Evolutionary conservation across 2,329 filamentous ascomycete species (phyloP).

Genomic region (Talaromyces sp.): DNA sequence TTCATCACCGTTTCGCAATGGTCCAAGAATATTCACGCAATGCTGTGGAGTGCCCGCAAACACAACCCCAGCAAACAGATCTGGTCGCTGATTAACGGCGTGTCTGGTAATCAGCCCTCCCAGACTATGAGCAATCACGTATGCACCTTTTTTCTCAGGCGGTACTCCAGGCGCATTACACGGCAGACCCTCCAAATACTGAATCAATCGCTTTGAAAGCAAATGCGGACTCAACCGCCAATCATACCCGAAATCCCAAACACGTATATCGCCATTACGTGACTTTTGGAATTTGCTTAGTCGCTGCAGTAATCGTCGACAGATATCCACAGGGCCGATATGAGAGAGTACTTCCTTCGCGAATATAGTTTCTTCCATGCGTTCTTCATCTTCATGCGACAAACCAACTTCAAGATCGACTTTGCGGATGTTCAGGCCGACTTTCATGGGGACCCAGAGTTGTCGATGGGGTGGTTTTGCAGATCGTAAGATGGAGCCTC

Average conservation of each 20-base stretch:
- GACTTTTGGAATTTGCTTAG: constrained; percentile 70
- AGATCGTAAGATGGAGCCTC: constrained; percentile 82
- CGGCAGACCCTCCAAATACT: constrained; percentile 67
- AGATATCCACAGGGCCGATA: constrained; percentile 87
- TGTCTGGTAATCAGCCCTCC: constrained; percentile 85
- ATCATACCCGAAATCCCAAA: constrained; percentile 92
- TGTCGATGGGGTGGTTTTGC: constrained; percentile 78
- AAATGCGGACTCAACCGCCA: constrained; percentile 82
- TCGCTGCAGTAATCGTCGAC: constrained; percentile 72
- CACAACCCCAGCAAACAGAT: constrained; percentile 78
- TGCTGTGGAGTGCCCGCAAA: constrained; percentile 81
- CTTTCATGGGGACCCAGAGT: constrained; percentile 89
- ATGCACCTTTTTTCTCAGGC: constrained; percentile 59
- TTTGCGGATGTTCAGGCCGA: constrained; percentile 84
- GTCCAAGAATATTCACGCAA: constrained; percentile 87
- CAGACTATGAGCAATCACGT: constrained; percentile 77
- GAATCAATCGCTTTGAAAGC: constrained; percentile 64
- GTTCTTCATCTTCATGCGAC: constrained; percentile 73
- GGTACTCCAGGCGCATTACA: constrained; percentile 61
- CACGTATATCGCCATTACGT: constrained; percentile 62
- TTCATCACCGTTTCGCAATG: constrained; percentile 84
- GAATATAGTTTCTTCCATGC: constrained; percentile 76
- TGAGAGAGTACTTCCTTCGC: constrained; percentile 85
- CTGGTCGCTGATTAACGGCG: constrained; percentile 76
- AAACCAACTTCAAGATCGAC: constrained; percentile 86